Evolutionary conservation across 768 basidiomycete species (phyloP).

Genomic region (Suillus clintonianus): DNA sequence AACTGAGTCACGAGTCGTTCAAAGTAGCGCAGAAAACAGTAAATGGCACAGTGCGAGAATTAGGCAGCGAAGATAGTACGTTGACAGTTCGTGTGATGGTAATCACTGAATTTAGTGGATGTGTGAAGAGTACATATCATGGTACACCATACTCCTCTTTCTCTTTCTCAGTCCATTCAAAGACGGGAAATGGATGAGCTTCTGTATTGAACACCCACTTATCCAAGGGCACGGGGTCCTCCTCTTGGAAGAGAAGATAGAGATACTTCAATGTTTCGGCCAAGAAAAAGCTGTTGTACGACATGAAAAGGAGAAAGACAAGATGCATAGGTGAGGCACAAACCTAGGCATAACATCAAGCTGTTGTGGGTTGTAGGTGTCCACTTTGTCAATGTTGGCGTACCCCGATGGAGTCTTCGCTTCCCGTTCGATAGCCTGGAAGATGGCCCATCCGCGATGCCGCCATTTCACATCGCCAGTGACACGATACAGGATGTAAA

Average conservation of each 20-base stretch:
- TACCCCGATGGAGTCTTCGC: conserved; percentile 65
- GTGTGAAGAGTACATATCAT: not conserved
- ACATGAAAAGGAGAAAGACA: not conserved
- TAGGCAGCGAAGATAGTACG: not conserved
- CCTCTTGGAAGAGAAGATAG: conserved; percentile 66
- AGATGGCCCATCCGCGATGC: conserved; percentile 69
- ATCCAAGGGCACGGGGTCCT: conserved; percentile 56
- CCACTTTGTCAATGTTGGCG: conserved; percentile 54
- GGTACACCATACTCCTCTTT: conserved; percentile 42
- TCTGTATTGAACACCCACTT: conserved; percentile 69
- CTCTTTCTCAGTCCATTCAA: conserved; percentile 61
- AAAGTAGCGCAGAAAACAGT: not conserved
- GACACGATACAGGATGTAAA: conserved; percentile 70
- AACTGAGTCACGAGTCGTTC: not conserved
- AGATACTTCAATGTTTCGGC: conserved; percentile 74
- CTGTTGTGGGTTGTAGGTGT: conserved; percentile 38
- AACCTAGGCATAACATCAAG: conserved; percentile 77
- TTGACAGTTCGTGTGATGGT: not conserved
- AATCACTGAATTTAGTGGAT: not conserved
- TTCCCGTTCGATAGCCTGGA: conserved; percentile 62
- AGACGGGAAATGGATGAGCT: conserved; percentile 78
- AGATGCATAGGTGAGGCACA: conserved; percentile 24
- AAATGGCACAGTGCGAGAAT: not conserved
- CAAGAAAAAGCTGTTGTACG: conserved; percentile 45
- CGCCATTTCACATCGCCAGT: conserved; percentile 73